Percentiles rank a stretch among this genome's conserved stretches.
Evolutionary conservation across 177 flowering plant genomes (phyloP).

Genomic region (Vitis hybrid): DNA sequence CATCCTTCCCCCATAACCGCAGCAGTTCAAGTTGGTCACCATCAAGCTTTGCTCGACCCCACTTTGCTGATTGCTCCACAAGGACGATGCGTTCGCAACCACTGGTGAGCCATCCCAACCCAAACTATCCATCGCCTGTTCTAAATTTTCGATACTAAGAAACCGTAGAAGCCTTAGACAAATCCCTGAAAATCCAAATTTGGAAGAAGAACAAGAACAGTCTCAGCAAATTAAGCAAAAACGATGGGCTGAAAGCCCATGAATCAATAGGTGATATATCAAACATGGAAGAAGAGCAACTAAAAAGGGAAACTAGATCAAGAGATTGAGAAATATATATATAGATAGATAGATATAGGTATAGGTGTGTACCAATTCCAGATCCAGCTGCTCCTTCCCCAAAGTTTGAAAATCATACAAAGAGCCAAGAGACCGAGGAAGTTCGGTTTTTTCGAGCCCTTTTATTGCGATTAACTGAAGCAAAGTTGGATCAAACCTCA

Average conservation of each 20-base stretch:
- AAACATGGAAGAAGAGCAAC: too few relatives aligned
- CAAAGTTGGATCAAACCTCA: conserved; percentile 17
- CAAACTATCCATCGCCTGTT: conserved; percentile 40
- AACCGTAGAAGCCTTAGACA: too few relatives aligned
- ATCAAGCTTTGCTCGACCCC: conserved; percentile 23
- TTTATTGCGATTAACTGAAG: not conserved
- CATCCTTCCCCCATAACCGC: conserved; percentile 14
- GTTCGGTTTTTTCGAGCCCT: not conserved
- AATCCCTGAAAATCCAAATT: not conserved
- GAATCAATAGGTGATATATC: not conserved
- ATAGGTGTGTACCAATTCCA: conserved; percentile 4
- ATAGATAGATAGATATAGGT: too few relatives aligned
- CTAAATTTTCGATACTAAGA: not conserved
- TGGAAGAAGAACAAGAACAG: not conserved
- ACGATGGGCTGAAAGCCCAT: not conserved
- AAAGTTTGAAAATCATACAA: not conserved
- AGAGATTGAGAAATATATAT: too few relatives aligned
- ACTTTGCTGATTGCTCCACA: conserved; percentile 36
- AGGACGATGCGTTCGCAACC: conserved; percentile 8
- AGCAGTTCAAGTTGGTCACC: conserved; percentile 19
- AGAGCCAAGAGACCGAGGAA: conserved; percentile 3
- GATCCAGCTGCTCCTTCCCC: conserved; percentile 10
- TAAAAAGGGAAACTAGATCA: not conserved
- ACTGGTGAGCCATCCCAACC: conserved; percentile 40
- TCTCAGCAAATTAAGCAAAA: not conserved